Percentiles rank a stretch among this genome's conserved stretches.
Evolutionary conservation across 1,284 basidiomycete genomes (phyloP).

Genomic region (Takashimella koratensis): DNA sequence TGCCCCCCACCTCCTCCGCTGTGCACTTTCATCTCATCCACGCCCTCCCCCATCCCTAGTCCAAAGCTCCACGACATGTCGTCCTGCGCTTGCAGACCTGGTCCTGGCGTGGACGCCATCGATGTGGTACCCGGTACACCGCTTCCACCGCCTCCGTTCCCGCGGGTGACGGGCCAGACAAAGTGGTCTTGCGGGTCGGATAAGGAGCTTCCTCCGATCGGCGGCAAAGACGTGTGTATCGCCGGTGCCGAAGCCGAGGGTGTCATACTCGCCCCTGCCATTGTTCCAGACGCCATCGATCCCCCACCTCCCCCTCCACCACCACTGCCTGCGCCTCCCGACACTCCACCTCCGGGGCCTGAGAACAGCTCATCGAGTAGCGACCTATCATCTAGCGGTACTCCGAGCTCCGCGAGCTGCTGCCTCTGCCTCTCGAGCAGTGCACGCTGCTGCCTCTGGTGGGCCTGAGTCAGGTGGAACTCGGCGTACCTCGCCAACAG

Average conservation of each 20-base stretch:
- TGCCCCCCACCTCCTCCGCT: too few species aligned
- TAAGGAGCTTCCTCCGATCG: neutral
- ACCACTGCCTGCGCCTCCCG: neutral
- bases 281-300: neutral
- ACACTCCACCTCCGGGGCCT: neutral
- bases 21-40: neutral
- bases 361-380: neutral
- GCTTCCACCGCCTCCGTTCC: neutral
- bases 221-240: neutral
- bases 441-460: constrained; percentile 41
- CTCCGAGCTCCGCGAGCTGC: constrained; percentile 34
- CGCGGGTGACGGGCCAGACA: neutral
- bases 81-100: neutral
- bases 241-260: neutral
- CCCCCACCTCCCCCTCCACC: neutral
- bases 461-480: constrained; percentile 46
- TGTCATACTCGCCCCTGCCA: neutral
- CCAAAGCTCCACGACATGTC: neutral
- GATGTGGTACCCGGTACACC: neutral
- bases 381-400: neutral
- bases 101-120: neutral
- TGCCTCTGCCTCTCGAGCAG: constrained; percentile 42
- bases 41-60: neutral
- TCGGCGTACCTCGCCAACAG: constrained; percentile 42
- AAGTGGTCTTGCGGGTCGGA: neutral